phyloP scores from a whole-genome alignment of 768 basidiomycete species.

The Pisolithus tinctorius region DNA sequence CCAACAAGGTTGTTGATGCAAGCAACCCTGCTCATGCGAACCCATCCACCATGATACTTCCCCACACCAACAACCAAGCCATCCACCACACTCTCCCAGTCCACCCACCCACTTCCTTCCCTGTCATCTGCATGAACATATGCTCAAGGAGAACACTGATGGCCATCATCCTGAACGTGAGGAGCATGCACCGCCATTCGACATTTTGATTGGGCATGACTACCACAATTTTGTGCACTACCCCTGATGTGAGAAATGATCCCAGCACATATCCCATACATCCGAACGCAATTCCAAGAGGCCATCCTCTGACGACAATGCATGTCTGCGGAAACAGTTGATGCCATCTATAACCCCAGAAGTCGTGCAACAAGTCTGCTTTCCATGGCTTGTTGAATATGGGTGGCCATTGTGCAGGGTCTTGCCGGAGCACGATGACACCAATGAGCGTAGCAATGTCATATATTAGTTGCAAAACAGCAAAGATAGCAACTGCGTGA shows the following conservation, averaged over 20 bases:
- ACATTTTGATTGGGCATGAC: slow-evolving; percentile 31
- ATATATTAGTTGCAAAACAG: slow-evolving; percentile 36
- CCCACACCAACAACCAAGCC: slow-evolving; percentile 41
- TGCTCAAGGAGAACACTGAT: too few relatives aligned
- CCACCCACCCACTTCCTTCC: background rate
- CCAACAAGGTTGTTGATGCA: too few relatives aligned
- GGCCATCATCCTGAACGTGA: too few relatives aligned
- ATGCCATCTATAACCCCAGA: background rate
- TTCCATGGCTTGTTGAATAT: too few relatives aligned
- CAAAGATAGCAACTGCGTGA: slow-evolving; percentile 41
- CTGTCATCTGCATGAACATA: too few relatives aligned
- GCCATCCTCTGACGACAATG: background rate
- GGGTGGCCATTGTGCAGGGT: too few relatives aligned
- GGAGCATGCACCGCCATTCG: too few relatives aligned
- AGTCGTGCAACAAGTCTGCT: too few relatives aligned
- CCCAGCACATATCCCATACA: too few relatives aligned
- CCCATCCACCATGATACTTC: slow-evolving; percentile 39
- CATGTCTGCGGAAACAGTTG: slow-evolving; percentile 3
- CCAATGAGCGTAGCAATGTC: slow-evolving; percentile 10
- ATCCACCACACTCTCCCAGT: slow-evolving; percentile 43
- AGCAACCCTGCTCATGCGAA: background rate
- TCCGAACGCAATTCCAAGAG: background rate
- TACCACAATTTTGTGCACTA: slow-evolving; percentile 20
- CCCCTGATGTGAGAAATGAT: background rate
- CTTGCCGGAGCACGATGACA: too few relatives aligned